Base-by-base conservation (phyloP, 1,284 basidiomycete genomes). In the Sphagnurus paluster region DNA sequence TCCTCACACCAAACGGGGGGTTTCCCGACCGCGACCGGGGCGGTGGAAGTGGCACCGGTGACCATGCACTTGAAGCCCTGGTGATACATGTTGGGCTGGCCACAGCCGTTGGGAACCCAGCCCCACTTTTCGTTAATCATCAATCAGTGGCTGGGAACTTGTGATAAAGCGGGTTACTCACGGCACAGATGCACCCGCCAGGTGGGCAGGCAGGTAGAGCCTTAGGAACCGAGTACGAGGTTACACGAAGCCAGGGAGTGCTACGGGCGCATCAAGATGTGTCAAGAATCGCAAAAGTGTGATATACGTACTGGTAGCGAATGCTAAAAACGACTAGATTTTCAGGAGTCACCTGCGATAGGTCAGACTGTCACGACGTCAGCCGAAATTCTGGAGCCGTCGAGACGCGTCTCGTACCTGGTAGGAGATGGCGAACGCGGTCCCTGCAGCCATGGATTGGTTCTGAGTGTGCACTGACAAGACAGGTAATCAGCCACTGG, bases 121-220 rank as follows among this genome's bases (percentile, higher is more conserved):
- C 70, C 70, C 72, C 73, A 75, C 72, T 75, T 43, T 8, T 26
- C 13, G n/a, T n/a, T n/a, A 48, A 14, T 10, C 23, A 20, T 51
- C 51, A 17, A 43, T 32, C 45, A 40, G 44, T 16, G 9, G 38
- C 14, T 21, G 23, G 21, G n/a, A 9, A 7, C 20, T 20, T 21
- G 5, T 19, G 14, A 39, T 11, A 21, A 34, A 17, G 14, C 9
- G 32, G 19, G 14, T 16, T 0, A 67, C 73, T 60, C 50, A 76
- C 74, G 54, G 69, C 69, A 60, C 75, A 77, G 34, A 68, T 75
- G 44, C 76, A 78, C 4, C 76, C 76, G 20, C 57, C 74, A 5
- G 58, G 44, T 35, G 75, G 74, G 55, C 75, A 77, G 9, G 71
- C 63, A 35, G 75, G 76, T 56, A 77, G 58, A 13, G 59, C 65